phyloP scores from a whole-genome alignment of 441 rosid genomes.

The Erysimum pusillum region DNA sequence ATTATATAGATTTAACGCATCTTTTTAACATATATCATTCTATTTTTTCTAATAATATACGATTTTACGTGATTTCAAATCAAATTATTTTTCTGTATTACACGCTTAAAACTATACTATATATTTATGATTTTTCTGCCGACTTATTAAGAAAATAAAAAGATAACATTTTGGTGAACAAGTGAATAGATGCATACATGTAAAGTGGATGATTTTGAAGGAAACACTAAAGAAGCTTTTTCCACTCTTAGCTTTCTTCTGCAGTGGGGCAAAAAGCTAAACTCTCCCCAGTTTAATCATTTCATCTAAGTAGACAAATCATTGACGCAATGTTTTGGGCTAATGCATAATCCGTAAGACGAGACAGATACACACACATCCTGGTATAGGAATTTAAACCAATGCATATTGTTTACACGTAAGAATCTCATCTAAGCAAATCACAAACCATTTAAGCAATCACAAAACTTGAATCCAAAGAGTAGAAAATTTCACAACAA shows the following conservation, averaged over 20 bases:
- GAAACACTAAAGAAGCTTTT: neutral
- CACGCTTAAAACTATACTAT: too few relatives aligned
- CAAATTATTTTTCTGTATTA: too few relatives aligned
- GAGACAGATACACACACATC: neutral
- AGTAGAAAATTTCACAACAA: too few relatives aligned
- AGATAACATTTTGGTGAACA: neutral
- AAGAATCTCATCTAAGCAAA: too few relatives aligned
- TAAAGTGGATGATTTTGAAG: neutral
- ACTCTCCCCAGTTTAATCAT: conserved; percentile 17
- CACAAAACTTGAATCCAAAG: neutral
- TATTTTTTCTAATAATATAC: too few relatives aligned
- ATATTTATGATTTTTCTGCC: too few relatives aligned
- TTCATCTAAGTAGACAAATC: conserved; percentile 22
- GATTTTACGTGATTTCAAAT: too few relatives aligned
- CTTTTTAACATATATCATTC: too few relatives aligned
- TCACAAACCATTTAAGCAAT: neutral
- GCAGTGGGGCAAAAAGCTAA: conserved; percentile 30
- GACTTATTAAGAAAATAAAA: too few relatives aligned
- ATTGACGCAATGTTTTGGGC: conserved; percentile 23
- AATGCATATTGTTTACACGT: too few relatives aligned
- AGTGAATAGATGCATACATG: neutral
- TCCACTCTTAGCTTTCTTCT: neutral
- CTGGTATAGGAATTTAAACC: neutral
- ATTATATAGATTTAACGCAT: too few relatives aligned
- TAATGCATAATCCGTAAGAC: conserved; percentile 8